Evolutionary conservation across 2,329 filamentous ascomycete species (phyloP).

Genomic region (Penicillium sp.): DNA sequence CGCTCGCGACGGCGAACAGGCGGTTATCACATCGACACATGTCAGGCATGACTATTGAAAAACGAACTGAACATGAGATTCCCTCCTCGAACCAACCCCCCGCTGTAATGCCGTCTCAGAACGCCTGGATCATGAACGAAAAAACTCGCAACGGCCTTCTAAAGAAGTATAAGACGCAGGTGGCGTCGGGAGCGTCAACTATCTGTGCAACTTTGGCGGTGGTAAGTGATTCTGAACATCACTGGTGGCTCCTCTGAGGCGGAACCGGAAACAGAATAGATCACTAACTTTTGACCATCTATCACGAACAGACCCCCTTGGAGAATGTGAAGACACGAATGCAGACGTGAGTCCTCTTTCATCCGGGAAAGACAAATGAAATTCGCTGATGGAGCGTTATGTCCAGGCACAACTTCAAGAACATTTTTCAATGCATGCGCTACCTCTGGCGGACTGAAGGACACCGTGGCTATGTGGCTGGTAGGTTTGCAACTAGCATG

Average conservation of each 20-base stretch:
- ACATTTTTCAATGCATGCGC: constrained; percentile 43
- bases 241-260: background rate
- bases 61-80: constrained; percentile 43
- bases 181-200: constrained; percentile 47
- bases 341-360: constrained; percentile 44
- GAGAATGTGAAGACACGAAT: constrained; percentile 53
- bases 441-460: constrained; percentile 51
- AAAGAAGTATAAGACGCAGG: constrained; percentile 49
- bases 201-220: constrained; percentile 47
- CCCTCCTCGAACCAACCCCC: constrained; percentile 35
- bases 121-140: constrained; percentile 40
- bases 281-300: constrained; percentile 13
- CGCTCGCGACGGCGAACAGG: background rate
- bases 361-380: background rate
- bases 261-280: background rate
- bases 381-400: constrained; percentile 2
- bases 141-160: constrained; percentile 44
- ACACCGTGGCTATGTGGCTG: constrained; percentile 49
- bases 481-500: constrained; percentile 27
- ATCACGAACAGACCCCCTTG: constrained; percentile 41
- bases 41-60: constrained; percentile 40
- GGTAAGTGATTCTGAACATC: constrained; percentile 30
- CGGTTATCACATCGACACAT: constrained; percentile 18
- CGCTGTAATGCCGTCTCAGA: constrained; percentile 34
- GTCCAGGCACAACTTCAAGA: constrained; percentile 46